Conservation (phyloP, 75 land plant genomes). For the Pseudotsuga menziesii region DNA sequence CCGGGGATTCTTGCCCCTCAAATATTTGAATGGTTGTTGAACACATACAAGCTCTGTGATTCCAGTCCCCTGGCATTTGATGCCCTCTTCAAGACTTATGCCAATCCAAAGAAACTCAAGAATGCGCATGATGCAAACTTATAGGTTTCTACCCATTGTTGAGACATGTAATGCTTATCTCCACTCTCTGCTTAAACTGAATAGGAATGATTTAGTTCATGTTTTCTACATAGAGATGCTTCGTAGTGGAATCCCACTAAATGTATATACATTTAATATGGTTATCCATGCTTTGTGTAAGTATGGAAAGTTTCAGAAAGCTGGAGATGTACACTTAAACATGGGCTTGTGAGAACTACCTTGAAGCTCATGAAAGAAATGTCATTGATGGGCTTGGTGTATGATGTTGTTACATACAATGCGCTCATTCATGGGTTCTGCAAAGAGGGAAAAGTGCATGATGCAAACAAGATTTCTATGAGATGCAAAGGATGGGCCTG, state of each 20-base stretch:
- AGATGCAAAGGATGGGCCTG: constrained; percentile 41
- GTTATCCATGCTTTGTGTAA: constrained; percentile 39
- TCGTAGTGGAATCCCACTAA: constrained; percentile 41
- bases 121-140: constrained; percentile 37
- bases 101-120: constrained; percentile 47
- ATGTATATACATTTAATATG: constrained; percentile 55
- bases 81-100: constrained; percentile 48
- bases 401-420: constrained; percentile 45
- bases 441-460: constrained; percentile 50
- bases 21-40: constrained; percentile 37
- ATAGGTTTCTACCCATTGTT: constrained; percentile 53
- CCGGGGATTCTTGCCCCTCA: constrained; percentile 15
- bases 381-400: constrained; percentile 32
- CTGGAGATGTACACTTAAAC: constrained; percentile 39
- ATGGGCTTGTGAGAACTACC: constrained; percentile 36
- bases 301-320: constrained; percentile 49
- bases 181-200: constrained; percentile 30
- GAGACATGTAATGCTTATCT: constrained; percentile 51
- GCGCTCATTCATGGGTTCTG: constrained; percentile 49
- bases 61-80: constrained; percentile 53
- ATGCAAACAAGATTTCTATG: constrained; percentile 46
- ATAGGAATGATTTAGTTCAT: constrained; percentile 36
- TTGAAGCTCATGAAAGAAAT: constrained; percentile 49
- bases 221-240: constrained; percentile 49
- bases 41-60: constrained; percentile 42